Conservation (phyloP, 2,329 filamentous ascomycete genomes). For the Fusarium heterosporum region DNA sequence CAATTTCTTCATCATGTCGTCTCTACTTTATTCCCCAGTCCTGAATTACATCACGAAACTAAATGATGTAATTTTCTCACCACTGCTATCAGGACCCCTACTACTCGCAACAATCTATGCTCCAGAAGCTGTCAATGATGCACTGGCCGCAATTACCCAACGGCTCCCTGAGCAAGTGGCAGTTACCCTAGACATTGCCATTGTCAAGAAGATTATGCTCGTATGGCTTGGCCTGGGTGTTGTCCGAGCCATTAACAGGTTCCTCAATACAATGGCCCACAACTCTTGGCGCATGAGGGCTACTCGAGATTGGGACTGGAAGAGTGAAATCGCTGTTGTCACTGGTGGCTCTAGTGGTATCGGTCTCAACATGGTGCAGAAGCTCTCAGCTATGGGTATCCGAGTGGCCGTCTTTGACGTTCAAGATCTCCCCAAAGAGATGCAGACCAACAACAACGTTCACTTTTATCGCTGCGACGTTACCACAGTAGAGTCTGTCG, state of each 20-base stretch:
- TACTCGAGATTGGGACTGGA: slow-evolving; percentile 51
- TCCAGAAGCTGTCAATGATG: slow-evolving; percentile 28
- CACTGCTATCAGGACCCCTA: slow-evolving; percentile 34
- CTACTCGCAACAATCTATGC: slow-evolving; percentile 31
- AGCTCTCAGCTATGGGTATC: slow-evolving; percentile 57
- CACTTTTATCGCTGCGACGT: slow-evolving; percentile 55
- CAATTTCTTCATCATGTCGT: slow-evolving; percentile 29
- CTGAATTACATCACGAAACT: slow-evolving; percentile 18
- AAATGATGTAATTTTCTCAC: slow-evolving; percentile 26
- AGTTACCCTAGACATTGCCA: slow-evolving; percentile 17
- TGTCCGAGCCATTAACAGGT: slow-evolving; percentile 40
- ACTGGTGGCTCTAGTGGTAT: slow-evolving; percentile 60
- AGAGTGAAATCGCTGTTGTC: slow-evolving; percentile 57
- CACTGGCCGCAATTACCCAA: slow-evolving; percentile 8
- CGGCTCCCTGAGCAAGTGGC: slow-evolving; percentile 16
- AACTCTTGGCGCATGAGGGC: slow-evolving; percentile 48
- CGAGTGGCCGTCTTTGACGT: slow-evolving; percentile 78
- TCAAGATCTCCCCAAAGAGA: slow-evolving; percentile 44
- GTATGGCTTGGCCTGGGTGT: slow-evolving; percentile 44
- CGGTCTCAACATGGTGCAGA: slow-evolving; percentile 52
- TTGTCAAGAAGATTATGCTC: slow-evolving; percentile 19
- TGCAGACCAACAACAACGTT: slow-evolving; percentile 40
- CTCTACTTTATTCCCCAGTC: slow-evolving; percentile 39
- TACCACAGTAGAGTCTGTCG: slow-evolving; percentile 58
- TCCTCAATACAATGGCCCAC: slow-evolving; percentile 45